A percentile compares a stretch with the other conserved stretches of the same genome.
These are phyloP conservation scores for Hericium alpestre DNA, from an alignment of 768 basidiomycete genomes.

Conservation along the genomic window DNA sequence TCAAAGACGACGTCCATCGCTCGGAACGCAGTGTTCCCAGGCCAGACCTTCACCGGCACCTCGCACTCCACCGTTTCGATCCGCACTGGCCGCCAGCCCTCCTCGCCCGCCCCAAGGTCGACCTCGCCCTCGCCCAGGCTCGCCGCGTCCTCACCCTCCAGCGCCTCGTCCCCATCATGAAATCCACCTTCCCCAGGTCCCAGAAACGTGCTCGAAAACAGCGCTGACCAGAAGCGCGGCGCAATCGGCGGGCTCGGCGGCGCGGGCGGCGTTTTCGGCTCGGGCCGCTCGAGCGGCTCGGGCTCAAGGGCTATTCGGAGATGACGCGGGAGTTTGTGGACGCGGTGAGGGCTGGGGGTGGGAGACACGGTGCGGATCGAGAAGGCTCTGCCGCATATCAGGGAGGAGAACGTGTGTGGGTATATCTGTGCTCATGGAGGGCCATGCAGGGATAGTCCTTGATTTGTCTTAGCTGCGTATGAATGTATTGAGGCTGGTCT, in stretches of 20 bases:
- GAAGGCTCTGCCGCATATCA: too few relatives aligned
- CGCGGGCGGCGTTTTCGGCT: constrained; percentile 6
- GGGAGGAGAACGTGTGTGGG: too few relatives aligned
- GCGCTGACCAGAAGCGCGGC: constrained; percentile 28
- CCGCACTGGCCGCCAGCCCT: constrained; percentile 53
- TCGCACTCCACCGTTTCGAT: constrained; percentile 92
- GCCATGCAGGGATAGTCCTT: too few relatives aligned
- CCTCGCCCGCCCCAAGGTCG: constrained; percentile 21
- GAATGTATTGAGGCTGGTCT: too few relatives aligned
- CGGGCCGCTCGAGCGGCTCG: constrained; percentile 16
- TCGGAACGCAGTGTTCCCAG: constrained; percentile 82
- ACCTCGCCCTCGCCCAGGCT: constrained; percentile 11
- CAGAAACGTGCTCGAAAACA: constrained; percentile 29
- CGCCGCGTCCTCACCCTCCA: constrained; percentile 17
- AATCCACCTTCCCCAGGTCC: constrained; percentile 36
- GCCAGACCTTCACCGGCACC: constrained; percentile 80
- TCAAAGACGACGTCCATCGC: constrained; percentile 71
- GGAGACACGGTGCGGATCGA: too few relatives aligned
- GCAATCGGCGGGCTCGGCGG: constrained; percentile 1
- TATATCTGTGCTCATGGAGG: too few relatives aligned
- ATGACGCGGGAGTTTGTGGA: too few relatives aligned
- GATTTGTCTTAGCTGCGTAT: too few relatives aligned
- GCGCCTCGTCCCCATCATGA: constrained; percentile 47
- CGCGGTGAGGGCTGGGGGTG: too few relatives aligned
- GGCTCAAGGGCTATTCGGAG: too few relatives aligned